Evolutionary conservation across 345 rosid species (phyloP).

Genomic region (Microcos paniculata): DNA sequence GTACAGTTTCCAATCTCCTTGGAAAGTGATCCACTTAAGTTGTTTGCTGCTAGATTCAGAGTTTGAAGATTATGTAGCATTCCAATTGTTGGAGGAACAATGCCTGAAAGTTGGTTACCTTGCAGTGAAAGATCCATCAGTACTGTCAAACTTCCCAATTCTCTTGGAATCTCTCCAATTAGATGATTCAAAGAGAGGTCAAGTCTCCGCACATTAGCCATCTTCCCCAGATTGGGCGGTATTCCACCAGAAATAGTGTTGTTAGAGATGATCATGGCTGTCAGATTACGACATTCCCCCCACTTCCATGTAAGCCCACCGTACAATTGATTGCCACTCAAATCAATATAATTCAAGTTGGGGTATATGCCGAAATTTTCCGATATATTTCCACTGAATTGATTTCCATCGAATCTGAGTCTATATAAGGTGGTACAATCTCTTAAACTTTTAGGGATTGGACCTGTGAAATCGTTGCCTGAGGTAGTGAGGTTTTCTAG

Average conservation of each 20-base stretch:
- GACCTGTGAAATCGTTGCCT: constrained; percentile 27
- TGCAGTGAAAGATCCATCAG: background rate
- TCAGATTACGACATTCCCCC: constrained; percentile 21
- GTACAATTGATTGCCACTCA: constrained; percentile 29
- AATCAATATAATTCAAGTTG: constrained; percentile 25
- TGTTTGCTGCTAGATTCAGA: constrained; percentile 34
- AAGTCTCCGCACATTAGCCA: constrained; percentile 10
- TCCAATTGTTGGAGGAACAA: constrained; percentile 19
- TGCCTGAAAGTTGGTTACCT: constrained; percentile 19
- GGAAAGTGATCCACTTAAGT: constrained; percentile 16
- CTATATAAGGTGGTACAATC: constrained; percentile 33
- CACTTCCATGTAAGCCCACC: constrained; percentile 37
- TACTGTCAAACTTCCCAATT: constrained; percentile 23
- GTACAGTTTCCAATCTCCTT: background rate
- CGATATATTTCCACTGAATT: constrained; percentile 26
- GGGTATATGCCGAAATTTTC: constrained; percentile 28
- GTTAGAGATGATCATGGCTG: constrained; percentile 9
- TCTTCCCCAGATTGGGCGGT: constrained; percentile 30
- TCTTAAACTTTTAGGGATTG: constrained; percentile 23
- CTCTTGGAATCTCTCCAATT: constrained; percentile 33
- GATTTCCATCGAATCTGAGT: constrained; percentile 22
- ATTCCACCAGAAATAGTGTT: constrained; percentile 28
- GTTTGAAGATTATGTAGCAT: background rate
- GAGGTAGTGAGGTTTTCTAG: background rate
- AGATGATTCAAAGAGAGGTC: constrained; percentile 40